phyloP scores from a whole-genome alignment of 2,329 filamentous ascomycete species.

The Trichophyton verrucosum region DNA sequence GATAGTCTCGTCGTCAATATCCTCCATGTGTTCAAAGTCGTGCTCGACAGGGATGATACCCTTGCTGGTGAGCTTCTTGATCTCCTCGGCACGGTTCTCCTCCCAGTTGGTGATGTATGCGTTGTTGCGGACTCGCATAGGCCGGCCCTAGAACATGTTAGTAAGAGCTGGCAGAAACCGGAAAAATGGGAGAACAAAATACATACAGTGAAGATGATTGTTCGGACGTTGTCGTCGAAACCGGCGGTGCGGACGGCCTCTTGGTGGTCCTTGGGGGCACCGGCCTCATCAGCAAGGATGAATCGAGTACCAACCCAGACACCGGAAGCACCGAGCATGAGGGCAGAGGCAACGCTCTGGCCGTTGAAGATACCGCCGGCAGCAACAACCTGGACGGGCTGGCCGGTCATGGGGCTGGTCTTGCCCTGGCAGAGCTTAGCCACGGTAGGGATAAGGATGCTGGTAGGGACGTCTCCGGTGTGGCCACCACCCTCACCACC shows the following conservation, averaged over 20 bases:
- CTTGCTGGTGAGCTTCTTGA: conserved; percentile 80
- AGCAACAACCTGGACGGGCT: conserved; percentile 80
- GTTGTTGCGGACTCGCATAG: conserved; percentile 86
- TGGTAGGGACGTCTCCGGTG: conserved; percentile 86
- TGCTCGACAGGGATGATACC: conserved; percentile 88
- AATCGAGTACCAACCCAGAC: conserved; percentile 98
- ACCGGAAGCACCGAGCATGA: conserved; percentile 83
- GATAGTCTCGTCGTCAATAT: conserved; percentile 69
- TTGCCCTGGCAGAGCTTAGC: conserved; percentile 67
- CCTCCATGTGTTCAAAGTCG: conserved; percentile 72
- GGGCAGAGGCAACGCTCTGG: conserved; percentile 71
- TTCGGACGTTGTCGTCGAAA: conserved; percentile 92
- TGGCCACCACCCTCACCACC: conserved; percentile 95
- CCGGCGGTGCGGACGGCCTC: conserved; percentile 83
- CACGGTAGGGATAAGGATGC: conserved; percentile 83
- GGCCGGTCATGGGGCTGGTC: conserved; percentile 76
- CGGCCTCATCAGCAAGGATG: conserved; percentile 85
- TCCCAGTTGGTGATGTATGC: conserved; percentile 94
- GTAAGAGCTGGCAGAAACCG: neutral
- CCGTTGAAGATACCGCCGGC: conserved; percentile 92
- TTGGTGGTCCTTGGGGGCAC: conserved; percentile 85
- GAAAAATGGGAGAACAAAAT: neutral
- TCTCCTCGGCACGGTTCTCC: conserved; percentile 75
- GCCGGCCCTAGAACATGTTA: conserved; percentile 49
- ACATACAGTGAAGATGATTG: conserved; percentile 80